These are phyloP conservation scores for Globisporangium solare DNA, from an alignment of 352 stramenopile species.

Conservation along the genomic window DNA sequence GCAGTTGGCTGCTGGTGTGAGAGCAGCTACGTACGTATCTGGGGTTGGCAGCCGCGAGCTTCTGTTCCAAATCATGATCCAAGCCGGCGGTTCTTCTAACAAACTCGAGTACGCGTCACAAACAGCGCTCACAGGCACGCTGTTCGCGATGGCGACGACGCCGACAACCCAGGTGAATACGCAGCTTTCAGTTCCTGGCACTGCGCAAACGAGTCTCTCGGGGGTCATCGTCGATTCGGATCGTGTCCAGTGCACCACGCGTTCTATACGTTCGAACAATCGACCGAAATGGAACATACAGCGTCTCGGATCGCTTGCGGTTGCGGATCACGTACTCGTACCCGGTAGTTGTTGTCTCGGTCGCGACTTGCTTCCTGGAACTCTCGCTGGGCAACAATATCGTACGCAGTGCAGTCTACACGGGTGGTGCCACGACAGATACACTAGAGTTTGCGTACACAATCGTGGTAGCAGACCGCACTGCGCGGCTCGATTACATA, in stretches of 20 bases:
- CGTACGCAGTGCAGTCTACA: constrained; percentile 32
- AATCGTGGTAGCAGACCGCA: constrained; percentile 39
- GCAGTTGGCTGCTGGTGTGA: constrained; percentile 25
- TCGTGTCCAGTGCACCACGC: constrained; percentile 35
- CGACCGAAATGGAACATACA: constrained; percentile 44
- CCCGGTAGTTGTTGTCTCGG: background rate
- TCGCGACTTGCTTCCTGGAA: constrained; percentile 28
- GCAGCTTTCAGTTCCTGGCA: constrained; percentile 26
- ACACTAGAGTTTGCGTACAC: constrained; percentile 54
- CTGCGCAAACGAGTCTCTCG: constrained; percentile 30
- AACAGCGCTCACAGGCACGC: constrained; percentile 28
- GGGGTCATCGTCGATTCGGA: constrained; percentile 22
- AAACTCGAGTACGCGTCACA: constrained; percentile 35
- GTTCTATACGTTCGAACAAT: constrained; percentile 26
- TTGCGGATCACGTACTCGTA: constrained; percentile 38
- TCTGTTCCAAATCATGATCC: constrained; percentile 50
- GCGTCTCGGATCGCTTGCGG: constrained; percentile 26
- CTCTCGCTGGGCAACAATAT: constrained; percentile 33
- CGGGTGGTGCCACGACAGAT: constrained; percentile 40
- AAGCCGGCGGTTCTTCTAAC: constrained; percentile 22
- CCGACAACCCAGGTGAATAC: constrained; percentile 24
- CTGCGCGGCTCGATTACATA: constrained; percentile 47
- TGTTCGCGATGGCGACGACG: constrained; percentile 46
- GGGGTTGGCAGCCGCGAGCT: constrained; percentile 31
- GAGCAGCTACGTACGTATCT: constrained; percentile 31